These are phyloP conservation scores for Agaricus sinodeliciosus DNA, from an alignment of 768 basidiomycete species.

Conservation along the genomic window DNA sequence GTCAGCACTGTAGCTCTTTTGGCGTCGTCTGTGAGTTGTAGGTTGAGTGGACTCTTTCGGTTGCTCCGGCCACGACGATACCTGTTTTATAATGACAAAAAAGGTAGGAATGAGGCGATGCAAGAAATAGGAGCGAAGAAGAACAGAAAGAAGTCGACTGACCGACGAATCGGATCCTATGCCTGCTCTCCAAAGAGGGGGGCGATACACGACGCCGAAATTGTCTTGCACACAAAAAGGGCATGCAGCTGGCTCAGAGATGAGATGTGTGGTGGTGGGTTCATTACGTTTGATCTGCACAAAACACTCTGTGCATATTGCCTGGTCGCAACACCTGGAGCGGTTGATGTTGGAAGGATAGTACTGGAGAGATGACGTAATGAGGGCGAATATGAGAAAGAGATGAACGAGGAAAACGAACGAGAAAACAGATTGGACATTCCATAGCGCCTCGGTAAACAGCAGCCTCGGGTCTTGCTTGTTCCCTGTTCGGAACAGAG, in stretches of 20 bases:
- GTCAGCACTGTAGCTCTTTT: slow-evolving; percentile 85
- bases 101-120: background rate
- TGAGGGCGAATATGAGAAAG: slow-evolving; percentile 16
- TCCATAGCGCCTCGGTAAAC: slow-evolving; percentile 83
- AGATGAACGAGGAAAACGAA: slow-evolving; percentile 33
- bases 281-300: slow-evolving; percentile 98
- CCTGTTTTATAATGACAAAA: slow-evolving; percentile 27
- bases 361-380: slow-evolving; percentile 53
- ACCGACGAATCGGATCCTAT: slow-evolving; percentile 71
- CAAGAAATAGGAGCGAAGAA: slow-evolving; percentile 1
- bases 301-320: slow-evolving; percentile 98
- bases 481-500: slow-evolving; percentile 54
- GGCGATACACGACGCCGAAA: slow-evolving; percentile 87
- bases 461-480: slow-evolving; percentile 65
- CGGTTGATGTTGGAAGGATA: slow-evolving; percentile 97
- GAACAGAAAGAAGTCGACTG: slow-evolving; percentile 20
- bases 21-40: slow-evolving; percentile 61
- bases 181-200: slow-evolving; percentile 76
- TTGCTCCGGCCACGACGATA: slow-evolving; percentile 36
- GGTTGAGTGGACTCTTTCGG: slow-evolving; percentile 25
- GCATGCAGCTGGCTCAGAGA: slow-evolving; percentile 94
- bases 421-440: slow-evolving; percentile 98
- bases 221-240: slow-evolving; percentile 98
- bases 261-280: slow-evolving; percentile 90
- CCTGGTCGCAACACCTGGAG: slow-evolving; percentile 97